Evolutionary conservation across 73 alveolate species (phyloP).

Genomic region (Tetrahymena malaccensis): DNA sequence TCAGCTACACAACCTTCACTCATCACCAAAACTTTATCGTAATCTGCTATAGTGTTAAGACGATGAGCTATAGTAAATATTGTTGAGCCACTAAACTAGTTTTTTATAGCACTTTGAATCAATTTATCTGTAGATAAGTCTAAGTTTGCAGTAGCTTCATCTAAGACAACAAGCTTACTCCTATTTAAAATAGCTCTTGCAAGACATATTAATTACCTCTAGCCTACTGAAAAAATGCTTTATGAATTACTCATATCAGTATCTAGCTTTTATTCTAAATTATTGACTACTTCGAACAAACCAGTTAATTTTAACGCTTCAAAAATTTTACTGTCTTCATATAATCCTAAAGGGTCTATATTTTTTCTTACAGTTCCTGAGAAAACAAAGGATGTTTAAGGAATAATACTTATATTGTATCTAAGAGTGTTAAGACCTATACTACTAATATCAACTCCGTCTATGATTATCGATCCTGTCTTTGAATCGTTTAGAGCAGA

Average conservation of each 20-base stretch:
- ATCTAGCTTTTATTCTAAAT: conserved; percentile 7
- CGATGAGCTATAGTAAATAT: conserved; percentile 56
- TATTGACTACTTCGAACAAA: conserved; percentile 1
- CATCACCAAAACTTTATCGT: conserved; percentile 32
- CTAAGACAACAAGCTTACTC: conserved; percentile 79
- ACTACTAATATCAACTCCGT: conserved; percentile 40
- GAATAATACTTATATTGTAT: conserved; percentile 46
- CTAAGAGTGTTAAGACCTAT: conserved; percentile 61
- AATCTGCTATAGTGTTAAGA: conserved; percentile 39
- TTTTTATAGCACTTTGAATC: conserved; percentile 36
- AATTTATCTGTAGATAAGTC: conserved; percentile 50
- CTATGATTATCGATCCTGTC: conserved; percentile 42
- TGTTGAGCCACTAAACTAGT: conserved; percentile 36
- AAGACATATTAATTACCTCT: conserved; percentile 85
- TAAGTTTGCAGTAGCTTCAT: conserved; percentile 84
- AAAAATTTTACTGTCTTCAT: conserved; percentile 36
- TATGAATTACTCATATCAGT: conserved; percentile 12
- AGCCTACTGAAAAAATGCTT: conserved; percentile 72
- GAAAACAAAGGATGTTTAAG: conserved; percentile 65
- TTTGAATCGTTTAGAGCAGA: neutral
- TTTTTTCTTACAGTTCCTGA: conserved; percentile 62
- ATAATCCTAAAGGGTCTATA: conserved; percentile 63
- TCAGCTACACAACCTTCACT: conserved; percentile 17
- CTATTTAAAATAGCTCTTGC: conserved; percentile 79
- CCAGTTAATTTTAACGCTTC: conserved; percentile 41